Percentiles rank a stretch among this genome's conserved stretches.
Conservation (phyloP, 148 eudicot genomes). For the Arctostaphylos glauca region DNA sequence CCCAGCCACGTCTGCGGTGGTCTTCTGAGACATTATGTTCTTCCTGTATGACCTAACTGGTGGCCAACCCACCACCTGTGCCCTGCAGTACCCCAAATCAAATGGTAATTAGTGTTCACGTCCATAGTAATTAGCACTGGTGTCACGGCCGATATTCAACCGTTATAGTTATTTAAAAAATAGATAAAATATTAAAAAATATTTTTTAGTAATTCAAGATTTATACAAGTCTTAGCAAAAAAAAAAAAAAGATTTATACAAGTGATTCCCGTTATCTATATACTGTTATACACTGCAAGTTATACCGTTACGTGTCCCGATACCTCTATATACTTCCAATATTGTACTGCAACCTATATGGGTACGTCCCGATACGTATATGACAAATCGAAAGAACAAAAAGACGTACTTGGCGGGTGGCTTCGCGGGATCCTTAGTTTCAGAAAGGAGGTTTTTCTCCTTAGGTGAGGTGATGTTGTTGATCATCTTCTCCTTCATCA, state of each 20-base stretch:
- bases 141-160: too few species aligned
- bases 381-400: background rate
- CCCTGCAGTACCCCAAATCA: constrained; percentile 23
- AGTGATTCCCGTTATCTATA: too few species aligned
- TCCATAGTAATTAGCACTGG: background rate
- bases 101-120: background rate
- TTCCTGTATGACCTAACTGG: constrained; percentile 47
- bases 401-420: constrained; percentile 53
- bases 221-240: too few species aligned
- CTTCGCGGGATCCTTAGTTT: constrained; percentile 37
- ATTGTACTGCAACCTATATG: too few species aligned
- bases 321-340: too few species aligned
- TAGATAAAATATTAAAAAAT: too few species aligned
- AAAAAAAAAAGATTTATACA: too few species aligned
- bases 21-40: constrained; percentile 40
- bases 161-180: too few species aligned
- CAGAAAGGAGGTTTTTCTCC: constrained; percentile 10
- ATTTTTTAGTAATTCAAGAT: too few species aligned
- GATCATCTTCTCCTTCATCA: constrained; percentile 25
- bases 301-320: too few species aligned
- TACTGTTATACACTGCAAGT: too few species aligned
- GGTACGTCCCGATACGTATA: too few species aligned
- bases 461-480: constrained; percentile 21
- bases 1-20: constrained; percentile 24
- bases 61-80: constrained; percentile 52